Conservation (phyloP, 345 rosid genomes). For the Eucalyptus sideroxylon region DNA sequence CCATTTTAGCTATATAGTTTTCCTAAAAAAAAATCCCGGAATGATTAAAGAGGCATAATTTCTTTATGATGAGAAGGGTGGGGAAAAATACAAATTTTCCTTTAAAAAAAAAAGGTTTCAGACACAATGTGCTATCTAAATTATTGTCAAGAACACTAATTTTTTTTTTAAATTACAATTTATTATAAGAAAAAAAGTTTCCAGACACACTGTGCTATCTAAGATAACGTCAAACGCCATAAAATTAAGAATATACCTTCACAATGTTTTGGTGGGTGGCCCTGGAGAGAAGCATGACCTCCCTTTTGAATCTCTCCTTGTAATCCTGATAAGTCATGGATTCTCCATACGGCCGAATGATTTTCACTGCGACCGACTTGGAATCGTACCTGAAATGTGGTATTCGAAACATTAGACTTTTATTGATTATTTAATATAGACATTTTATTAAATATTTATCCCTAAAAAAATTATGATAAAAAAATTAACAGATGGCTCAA, state of each 20-base stretch:
- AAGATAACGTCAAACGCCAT: background rate
- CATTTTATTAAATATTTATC: background rate
- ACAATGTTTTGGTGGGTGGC: conserved; percentile 36
- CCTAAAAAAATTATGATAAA: background rate
- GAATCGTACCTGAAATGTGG: background rate
- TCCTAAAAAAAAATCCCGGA: background rate
- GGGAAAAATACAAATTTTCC: background rate
- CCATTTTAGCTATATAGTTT: background rate
- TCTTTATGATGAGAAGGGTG: background rate
- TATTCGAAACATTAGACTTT: background rate
- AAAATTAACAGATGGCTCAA: background rate
- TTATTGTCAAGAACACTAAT: background rate
- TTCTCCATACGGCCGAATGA: background rate
- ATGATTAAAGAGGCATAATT: background rate
- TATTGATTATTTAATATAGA: background rate
- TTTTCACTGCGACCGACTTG: background rate
- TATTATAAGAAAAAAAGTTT: background rate
- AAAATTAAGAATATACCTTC: conserved; percentile 7
- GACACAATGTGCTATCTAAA: background rate
- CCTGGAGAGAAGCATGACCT: conserved; percentile 38
- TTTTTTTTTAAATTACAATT: background rate
- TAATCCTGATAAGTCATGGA: background rate
- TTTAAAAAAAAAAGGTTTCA: background rate
- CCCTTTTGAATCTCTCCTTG: conserved; percentile 36
- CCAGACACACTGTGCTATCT: background rate